phyloP scores from a whole-genome alignment of 768 basidiomycete genomes.

The Amanita fuliginea region DNA sequence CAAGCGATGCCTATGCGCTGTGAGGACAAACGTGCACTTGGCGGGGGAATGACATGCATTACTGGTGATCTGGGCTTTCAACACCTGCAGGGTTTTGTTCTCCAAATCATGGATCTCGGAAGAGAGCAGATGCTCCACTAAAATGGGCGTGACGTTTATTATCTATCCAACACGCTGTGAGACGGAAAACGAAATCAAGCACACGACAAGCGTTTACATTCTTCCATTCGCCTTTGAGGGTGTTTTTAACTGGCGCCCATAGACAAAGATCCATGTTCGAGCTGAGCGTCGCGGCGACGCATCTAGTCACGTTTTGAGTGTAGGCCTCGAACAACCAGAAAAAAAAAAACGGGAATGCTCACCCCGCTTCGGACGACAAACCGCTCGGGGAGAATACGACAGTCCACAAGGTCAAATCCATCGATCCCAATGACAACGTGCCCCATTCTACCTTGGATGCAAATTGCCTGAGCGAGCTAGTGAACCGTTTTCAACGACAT shows the following conservation, averaged over 20 bases:
- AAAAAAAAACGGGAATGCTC: slow-evolving; percentile 8
- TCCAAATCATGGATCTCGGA: slow-evolving; percentile 11
- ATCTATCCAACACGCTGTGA: slow-evolving; percentile 24
- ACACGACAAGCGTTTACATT: slow-evolving; percentile 30
- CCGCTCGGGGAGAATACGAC: slow-evolving; percentile 61
- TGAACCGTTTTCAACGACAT: not conserved
- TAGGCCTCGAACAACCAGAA: not conserved
- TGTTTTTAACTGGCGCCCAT: slow-evolving; percentile 58
- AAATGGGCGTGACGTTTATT: slow-evolving; percentile 40
- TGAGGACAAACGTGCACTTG: not conserved
- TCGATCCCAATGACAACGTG: slow-evolving; percentile 55
- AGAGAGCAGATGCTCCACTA: slow-evolving; percentile 24
- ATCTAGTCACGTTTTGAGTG: slow-evolving; percentile 27
- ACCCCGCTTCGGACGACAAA: slow-evolving; percentile 52
- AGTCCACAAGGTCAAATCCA: slow-evolving; percentile 51
- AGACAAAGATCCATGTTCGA: slow-evolving; percentile 69
- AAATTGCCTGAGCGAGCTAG: not conserved
- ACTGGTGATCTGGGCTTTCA: slow-evolving; percentile 51
- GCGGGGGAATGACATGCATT: slow-evolving; percentile 6
- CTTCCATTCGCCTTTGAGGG: slow-evolving; percentile 63
- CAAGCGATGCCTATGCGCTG: slow-evolving; percentile 48
- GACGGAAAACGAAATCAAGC: not conserved
- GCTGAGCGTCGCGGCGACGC: slow-evolving; percentile 54
- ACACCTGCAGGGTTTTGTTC: slow-evolving; percentile 18
- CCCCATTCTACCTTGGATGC: slow-evolving; percentile 44